Evolutionary conservation across 176 grass and related monocot species (phyloP), one percentile per base, ranked within the genome.

Genomic region (Zoysia pacifica): DNA sequence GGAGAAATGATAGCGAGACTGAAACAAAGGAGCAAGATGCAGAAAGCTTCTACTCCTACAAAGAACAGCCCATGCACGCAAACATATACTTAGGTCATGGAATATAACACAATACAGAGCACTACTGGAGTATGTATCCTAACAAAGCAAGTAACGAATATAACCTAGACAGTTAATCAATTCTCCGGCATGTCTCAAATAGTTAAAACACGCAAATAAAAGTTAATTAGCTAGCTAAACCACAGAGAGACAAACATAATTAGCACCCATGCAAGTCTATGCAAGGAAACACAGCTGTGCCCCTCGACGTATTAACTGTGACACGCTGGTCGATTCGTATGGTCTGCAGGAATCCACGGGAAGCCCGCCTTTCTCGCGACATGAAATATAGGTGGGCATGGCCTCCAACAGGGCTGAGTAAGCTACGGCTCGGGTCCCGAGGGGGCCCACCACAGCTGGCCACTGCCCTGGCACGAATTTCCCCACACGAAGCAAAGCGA

Each of bases 371-470:
- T 67, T 77, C 59, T 67, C 5, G 53, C 28, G 40, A 75, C 81
- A 84, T 84, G 86, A 88, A 88, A 80, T 88, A 84, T 88, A 88
- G 52, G 72, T 5, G 7, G 15, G 7, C 15, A 72, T 11, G 10
- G 42, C 35, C 28, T 53, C 38, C 52, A 44, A 45, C 46, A 7
- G 14, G 50, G 8, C 37, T 36, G 7, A 56, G 8, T 73, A 55
- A 73, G 15, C 37, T 18, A 73, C 2, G 59, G 81, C 68, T 76
- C 77, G 63, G 80, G 63, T 49, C 78, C 44, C 66, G 44, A 83
- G 61, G 11, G 65, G 65, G 13, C 48, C 20, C 40, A 75, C 16
- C 83, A 70, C 70, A 88, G 69, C 74, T 88, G 68, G 78, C 72
- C 11, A 55, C 78, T 77, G 79, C 11, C 65, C 78, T 77, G 79